Percentiles rank a stretch among this genome's conserved stretches.
Evolutionary conservation across 352 stramenopile genomes (phyloP).

Genomic region (Phytopythium oedochilum): DNA sequence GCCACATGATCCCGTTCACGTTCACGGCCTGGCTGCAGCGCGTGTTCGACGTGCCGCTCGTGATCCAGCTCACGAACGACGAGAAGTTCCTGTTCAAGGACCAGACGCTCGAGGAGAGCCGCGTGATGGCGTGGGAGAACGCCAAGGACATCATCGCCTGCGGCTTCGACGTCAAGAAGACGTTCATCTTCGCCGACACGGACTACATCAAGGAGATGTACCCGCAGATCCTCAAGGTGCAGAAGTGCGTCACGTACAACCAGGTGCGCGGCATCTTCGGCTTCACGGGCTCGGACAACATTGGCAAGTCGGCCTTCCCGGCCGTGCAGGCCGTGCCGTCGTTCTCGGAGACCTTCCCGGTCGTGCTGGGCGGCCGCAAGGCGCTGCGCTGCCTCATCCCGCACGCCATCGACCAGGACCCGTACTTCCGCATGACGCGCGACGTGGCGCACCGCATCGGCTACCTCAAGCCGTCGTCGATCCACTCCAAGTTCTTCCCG

Average conservation of each 20-base stretch:
- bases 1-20: conserved; percentile 99
- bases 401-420: conserved; percentile 99
- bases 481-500: conserved; percentile 99
- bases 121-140: conserved; percentile 97
- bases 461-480: conserved; percentile 95
- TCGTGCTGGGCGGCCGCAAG: conserved; percentile 80
- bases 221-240: conserved; percentile 98
- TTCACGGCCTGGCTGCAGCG: conserved; percentile 99
- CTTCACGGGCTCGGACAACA: conserved; percentile 97
- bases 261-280: conserved; percentile 98
- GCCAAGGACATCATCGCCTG: conserved; percentile 99
- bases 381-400: conserved; percentile 98
- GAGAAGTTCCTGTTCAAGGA: conserved; percentile 99
- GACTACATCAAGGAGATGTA: conserved; percentile 99
- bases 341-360: conserved; percentile 97
- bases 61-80: conserved; percentile 99
- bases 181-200: conserved; percentile 99
- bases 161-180: conserved; percentile 96
- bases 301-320: conserved; percentile 98
- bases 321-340: conserved; percentile 97
- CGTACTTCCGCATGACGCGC: conserved; percentile 98
- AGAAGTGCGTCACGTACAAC: conserved; percentile 98
- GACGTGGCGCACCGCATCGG: conserved; percentile 98
- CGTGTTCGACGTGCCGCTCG: conserved; percentile 98
- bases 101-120: conserved; percentile 84